Evolutionary conservation across 768 basidiomycete genomes (phyloP).

Genomic region (Ephemerocybe angulata): DNA sequence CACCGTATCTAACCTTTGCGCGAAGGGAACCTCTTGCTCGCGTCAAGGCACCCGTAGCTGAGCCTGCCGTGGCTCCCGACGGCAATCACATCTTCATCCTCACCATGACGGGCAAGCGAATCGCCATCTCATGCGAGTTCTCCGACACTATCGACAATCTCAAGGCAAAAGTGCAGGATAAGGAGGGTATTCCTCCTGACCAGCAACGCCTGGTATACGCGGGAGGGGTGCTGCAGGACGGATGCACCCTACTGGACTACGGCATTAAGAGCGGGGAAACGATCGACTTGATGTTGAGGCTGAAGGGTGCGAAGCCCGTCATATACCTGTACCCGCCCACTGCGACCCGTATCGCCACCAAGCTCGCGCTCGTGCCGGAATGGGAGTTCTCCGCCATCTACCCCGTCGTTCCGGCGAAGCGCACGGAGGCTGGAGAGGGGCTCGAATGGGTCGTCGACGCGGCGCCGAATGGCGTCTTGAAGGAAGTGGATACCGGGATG

Average conservation of each 20-base stretch:
- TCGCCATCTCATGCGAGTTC: conserved; percentile 9
- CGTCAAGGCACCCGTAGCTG: too few species aligned
- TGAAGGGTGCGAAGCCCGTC: conserved; percentile 42
- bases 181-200: conserved; percentile 52
- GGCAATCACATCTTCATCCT: too few species aligned
- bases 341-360: conserved; percentile 23
- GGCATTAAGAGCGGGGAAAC: conserved; percentile 75
- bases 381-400: conserved; percentile 35
- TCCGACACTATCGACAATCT: conserved; percentile 18
- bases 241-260: conserved; percentile 60
- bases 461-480: conserved; percentile 24
- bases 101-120: conserved; percentile 16
- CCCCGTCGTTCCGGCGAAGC: conserved; percentile 27
- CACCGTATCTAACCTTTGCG: too few species aligned
- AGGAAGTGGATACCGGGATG: conserved; percentile 22
- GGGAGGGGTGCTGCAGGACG: conserved; percentile 78
- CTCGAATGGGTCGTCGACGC: conserved; percentile 34
- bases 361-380: conserved; percentile 26
- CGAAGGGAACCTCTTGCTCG: too few species aligned
- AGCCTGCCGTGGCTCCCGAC: too few species aligned
- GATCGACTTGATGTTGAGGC: conserved; percentile 60
- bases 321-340: conserved; percentile 34
- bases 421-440: conserved; percentile 13
- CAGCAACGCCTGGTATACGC: conserved; percentile 75
- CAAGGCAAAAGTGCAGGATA: conserved; percentile 24